A percentile compares a stretch with the other conserved stretches of the same genome.
phyloP scores from a whole-genome alignment of 2,329 filamentous ascomycete species.

The Monosporascus sp. region DNA sequence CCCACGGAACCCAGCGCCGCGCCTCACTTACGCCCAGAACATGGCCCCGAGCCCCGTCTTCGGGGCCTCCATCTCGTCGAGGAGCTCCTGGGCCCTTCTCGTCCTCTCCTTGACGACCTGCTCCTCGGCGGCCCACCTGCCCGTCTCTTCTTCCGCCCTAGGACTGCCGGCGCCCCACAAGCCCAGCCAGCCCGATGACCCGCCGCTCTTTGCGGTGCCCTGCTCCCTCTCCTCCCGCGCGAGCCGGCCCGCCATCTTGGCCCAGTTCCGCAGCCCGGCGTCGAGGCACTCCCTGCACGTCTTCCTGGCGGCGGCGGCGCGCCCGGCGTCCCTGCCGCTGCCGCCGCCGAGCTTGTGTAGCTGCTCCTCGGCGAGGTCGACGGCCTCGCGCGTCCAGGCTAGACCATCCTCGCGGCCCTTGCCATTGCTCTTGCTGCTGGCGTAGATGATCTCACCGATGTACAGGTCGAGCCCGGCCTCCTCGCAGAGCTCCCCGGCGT shows the following conservation, averaged over 20 bases:
- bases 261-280: constrained; percentile 77
- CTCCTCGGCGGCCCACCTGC: constrained; percentile 51
- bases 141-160: constrained; percentile 31
- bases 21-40: constrained; percentile 34
- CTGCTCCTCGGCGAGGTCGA: constrained; percentile 71
- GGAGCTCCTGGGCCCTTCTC: constrained; percentile 45
- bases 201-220: constrained; percentile 21
- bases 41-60: constrained; percentile 28
- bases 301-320: constrained; percentile 43
- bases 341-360: constrained; percentile 40
- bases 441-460: constrained; percentile 89
- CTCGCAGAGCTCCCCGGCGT: constrained; percentile 65
- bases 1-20: background rate
- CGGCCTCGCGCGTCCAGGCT: constrained; percentile 84
- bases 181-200: constrained; percentile 32
- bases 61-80: constrained; percentile 43
- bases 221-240: constrained; percentile 44
- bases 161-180: constrained; percentile 33
- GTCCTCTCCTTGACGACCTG: constrained; percentile 49
- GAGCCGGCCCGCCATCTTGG: constrained; percentile 68
- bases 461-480: constrained; percentile 84
- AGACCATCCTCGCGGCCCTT: constrained; percentile 62
- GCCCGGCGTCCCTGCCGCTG: constrained; percentile 16
- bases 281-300: constrained; percentile 74
- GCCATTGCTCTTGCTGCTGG: constrained; percentile 36